These are phyloP conservation scores for Aspergillus bombycis DNA, from an alignment of 2,329 filamentous ascomycete species.

Conservation along the genomic window DNA sequence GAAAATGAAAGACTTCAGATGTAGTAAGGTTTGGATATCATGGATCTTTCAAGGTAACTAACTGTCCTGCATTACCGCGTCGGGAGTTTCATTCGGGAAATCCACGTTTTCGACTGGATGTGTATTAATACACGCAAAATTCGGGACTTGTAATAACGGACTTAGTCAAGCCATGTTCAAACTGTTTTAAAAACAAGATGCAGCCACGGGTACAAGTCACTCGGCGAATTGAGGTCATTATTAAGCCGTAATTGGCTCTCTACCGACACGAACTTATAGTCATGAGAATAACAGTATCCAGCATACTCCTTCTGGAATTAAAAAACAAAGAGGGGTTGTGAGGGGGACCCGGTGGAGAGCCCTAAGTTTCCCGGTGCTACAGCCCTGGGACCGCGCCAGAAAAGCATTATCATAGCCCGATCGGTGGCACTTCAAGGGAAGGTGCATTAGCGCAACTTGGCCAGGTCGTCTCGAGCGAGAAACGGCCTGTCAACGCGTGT, in stretches of 20 bases:
- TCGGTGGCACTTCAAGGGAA: conserved; percentile 33
- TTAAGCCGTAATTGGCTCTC: neutral
- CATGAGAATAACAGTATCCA: neutral
- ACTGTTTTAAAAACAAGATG: neutral
- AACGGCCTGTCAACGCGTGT: conserved; percentile 8
- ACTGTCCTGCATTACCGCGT: neutral
- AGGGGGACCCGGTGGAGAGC: conserved; percentile 25
- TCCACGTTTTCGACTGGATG: neutral
- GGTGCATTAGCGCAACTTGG: conserved; percentile 42
- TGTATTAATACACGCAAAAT: neutral
- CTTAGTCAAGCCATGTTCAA: neutral
- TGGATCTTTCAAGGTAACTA: too few relatives aligned
- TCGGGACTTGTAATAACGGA: neutral
- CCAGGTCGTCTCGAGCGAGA: conserved; percentile 18
- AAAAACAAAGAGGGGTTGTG: conserved; percentile 15
- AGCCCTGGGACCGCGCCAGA: conserved; percentile 36
- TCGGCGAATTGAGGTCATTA: neutral
- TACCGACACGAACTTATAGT: neutral
- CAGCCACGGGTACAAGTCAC: neutral
- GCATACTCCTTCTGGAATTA: neutral
- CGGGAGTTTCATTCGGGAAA: neutral
- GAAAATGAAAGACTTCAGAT: neutral
- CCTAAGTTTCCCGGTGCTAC: conserved; percentile 40
- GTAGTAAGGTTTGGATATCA: neutral
- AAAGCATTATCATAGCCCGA: conserved; percentile 17